Evolutionary conservation across 2,329 filamentous ascomycete species (phyloP).

Genomic region (Fragosphaeria purpurea): DNA sequence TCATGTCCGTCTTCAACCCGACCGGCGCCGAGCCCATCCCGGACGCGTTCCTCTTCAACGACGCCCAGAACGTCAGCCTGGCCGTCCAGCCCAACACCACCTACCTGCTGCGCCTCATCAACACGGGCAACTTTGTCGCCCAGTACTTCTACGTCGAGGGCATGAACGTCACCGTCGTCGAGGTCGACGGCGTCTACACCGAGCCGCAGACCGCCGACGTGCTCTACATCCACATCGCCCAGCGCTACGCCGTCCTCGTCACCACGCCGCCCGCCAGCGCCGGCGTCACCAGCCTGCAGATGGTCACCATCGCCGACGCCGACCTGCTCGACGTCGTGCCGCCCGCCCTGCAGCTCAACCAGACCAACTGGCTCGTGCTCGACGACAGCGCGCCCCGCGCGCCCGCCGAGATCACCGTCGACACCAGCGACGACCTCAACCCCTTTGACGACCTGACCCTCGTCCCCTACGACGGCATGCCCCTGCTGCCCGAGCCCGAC

Average conservation of each 20-base stretch:
- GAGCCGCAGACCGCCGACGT: conserved; percentile 48
- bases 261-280: conserved; percentile 53
- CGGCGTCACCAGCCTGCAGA: conserved; percentile 53
- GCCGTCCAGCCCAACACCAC: conserved; percentile 56
- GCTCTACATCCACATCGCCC: conserved; percentile 58
- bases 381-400: conserved; percentile 41
- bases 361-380: conserved; percentile 56
- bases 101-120: conserved; percentile 63
- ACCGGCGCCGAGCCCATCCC: conserved; percentile 57
- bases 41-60: conserved; percentile 60
- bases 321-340: conserved; percentile 61
- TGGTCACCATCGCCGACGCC: conserved; percentile 37
- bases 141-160: conserved; percentile 59
- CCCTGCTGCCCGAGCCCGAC: conserved; percentile 51
- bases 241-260: conserved; percentile 53
- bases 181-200: conserved; percentile 63
- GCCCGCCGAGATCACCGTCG: conserved; percentile 6
- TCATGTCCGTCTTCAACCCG: conserved; percentile 45
- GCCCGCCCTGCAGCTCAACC: conserved; percentile 55
- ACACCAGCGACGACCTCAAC: conserved; percentile 41
- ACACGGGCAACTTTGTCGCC: conserved; percentile 61
- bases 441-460: conserved; percentile 67
- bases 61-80: conserved; percentile 51
- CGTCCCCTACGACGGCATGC: conserved; percentile 55
- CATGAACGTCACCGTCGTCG: conserved; percentile 58